These are phyloP conservation scores for Oehlia diaphana DNA, from an alignment of 192 early-diverging fungal genomes.

Conservation along the genomic window DNA sequence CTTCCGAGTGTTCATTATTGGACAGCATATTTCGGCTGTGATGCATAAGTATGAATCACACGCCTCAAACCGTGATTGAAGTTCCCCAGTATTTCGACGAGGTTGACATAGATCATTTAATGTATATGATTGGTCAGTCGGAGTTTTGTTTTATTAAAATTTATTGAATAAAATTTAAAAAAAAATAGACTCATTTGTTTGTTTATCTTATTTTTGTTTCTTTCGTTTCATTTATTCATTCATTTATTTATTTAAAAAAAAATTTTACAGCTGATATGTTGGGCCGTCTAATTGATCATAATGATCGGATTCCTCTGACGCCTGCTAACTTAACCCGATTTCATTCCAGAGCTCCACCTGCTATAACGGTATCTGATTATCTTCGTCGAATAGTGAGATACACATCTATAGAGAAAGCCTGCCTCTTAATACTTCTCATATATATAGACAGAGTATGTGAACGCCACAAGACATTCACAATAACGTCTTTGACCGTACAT, in stretches of 20 bases:
- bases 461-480: slow-evolving; percentile 74
- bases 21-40: slow-evolving; percentile 18
- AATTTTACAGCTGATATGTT: slow-evolving; percentile 57
- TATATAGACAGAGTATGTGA: slow-evolving; percentile 93
- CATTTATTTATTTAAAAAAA: too few species aligned
- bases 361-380: slow-evolving; percentile 87
- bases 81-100: slow-evolving; percentile 30
- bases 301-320: slow-evolving; percentile 61
- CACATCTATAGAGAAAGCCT: slow-evolving; percentile 85
- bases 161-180: background rate
- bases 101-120: slow-evolving; percentile 28
- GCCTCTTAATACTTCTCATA: slow-evolving; percentile 84
- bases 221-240: background rate
- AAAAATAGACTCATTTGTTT: too few species aligned
- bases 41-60: slow-evolving; percentile 26
- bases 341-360: slow-evolving; percentile 89
- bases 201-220: background rate
- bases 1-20: slow-evolving; percentile 16
- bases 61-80: slow-evolving; percentile 27
- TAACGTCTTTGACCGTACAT: slow-evolving; percentile 91
- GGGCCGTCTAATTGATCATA: slow-evolving; percentile 55
- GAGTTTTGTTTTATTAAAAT: background rate
- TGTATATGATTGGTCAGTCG: slow-evolving; percentile 35
- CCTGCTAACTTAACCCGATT: slow-evolving; percentile 83
- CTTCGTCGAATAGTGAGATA: slow-evolving; percentile 89